Conservation (phyloP, 2,329 filamentous ascomycete genomes). For the Colletotrichum australisinense region DNA sequence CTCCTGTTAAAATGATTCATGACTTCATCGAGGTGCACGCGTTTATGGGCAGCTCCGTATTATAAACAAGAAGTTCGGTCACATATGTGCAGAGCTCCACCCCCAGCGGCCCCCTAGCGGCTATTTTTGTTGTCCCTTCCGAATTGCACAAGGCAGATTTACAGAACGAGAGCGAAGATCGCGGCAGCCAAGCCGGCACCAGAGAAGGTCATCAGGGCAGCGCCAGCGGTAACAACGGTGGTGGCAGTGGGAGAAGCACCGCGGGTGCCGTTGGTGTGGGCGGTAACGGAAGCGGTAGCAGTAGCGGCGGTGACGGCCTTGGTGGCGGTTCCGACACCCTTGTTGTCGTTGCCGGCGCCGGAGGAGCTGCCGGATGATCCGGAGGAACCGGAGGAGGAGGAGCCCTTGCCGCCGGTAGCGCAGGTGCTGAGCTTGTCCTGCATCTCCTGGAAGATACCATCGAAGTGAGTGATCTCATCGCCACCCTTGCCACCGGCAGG, state of each 20-base stretch:
- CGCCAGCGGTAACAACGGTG: slow-evolving; percentile 25
- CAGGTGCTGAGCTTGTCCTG: slow-evolving; percentile 19
- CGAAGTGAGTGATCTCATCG: slow-evolving; percentile 31
- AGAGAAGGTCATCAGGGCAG: slow-evolving; percentile 27
- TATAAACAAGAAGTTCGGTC: not conserved
- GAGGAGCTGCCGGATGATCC: not conserved
- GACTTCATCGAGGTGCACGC: not conserved
- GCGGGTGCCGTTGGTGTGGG: slow-evolving; percentile 13
- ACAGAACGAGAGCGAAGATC: slow-evolving; percentile 26
- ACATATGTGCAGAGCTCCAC: not conserved
- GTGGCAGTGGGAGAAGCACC: slow-evolving; percentile 4
- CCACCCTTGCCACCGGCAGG: slow-evolving; percentile 34
- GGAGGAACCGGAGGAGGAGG: not conserved
- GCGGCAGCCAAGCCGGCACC: slow-evolving; percentile 16
- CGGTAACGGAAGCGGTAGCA: not conserved
- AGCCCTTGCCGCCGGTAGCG: slow-evolving; percentile 3
- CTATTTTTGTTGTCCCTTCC: not conserved
- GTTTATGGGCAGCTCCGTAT: not conserved
- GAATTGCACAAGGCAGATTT: not conserved
- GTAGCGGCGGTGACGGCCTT: not conserved
- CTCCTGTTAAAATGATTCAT: not conserved
- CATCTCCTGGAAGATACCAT: slow-evolving; percentile 27
- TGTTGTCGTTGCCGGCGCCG: not conserved
- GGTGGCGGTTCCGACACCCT: slow-evolving; percentile 8
- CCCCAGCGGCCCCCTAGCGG: not conserved